phyloP scores from a whole-genome alignment of 2,329 filamentous ascomycete genomes.

The Torrubiella hemipterigena region DNA sequence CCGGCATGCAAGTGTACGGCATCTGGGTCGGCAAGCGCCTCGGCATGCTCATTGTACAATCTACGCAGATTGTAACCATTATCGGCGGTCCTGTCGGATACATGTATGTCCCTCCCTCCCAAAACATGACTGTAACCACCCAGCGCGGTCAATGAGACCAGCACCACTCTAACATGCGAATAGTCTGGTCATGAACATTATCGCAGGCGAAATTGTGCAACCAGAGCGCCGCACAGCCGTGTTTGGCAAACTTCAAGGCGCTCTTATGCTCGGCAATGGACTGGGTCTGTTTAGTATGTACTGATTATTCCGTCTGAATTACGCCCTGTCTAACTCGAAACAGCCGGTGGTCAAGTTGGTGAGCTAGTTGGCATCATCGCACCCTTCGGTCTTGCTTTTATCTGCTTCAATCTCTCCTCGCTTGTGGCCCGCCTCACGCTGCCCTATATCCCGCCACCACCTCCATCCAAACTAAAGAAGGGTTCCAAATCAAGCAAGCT shows the following conservation, averaged over 20 bases:
- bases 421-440: slow-evolving; percentile 28
- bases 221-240: slow-evolving; percentile 48
- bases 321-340: not conserved
- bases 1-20: slow-evolving; percentile 52
- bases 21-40: slow-evolving; percentile 46
- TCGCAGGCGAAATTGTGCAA: slow-evolving; percentile 52
- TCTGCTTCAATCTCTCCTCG: slow-evolving; percentile 36
- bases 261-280: slow-evolving; percentile 54
- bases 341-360: slow-evolving; percentile 51
- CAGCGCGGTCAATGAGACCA: not conserved
- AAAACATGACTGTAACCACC: accelerated
- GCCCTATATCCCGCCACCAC: slow-evolving; percentile 37
- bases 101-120: slow-evolving; percentile 24
- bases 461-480: slow-evolving; percentile 19
- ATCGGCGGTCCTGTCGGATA: slow-evolving; percentile 59
- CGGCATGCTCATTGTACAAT: slow-evolving; percentile 58
- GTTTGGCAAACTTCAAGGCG: slow-evolving; percentile 54
- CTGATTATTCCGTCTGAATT: no score
- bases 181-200: slow-evolving; percentile 53
- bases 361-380: slow-evolving; percentile 50
- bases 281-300: slow-evolving; percentile 36
- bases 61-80: slow-evolving; percentile 54
- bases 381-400: slow-evolving; percentile 53
- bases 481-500: slow-evolving; percentile 26
- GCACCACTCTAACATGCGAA: not conserved